Base-by-base conservation (phyloP, 805 yeast species). In the Ogataea polymorpha region DNA sequence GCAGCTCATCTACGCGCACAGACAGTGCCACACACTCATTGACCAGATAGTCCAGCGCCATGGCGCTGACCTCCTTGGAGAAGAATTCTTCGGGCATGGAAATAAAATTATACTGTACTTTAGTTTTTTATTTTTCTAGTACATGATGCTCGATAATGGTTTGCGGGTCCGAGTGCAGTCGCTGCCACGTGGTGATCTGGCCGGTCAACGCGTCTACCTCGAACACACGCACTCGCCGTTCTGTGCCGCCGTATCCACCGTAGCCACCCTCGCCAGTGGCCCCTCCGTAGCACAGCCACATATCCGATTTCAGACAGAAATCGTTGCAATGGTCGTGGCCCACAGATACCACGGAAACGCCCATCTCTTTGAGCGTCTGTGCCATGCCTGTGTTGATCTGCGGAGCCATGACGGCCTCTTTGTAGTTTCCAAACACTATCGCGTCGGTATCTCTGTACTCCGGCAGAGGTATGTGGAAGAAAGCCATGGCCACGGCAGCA, bases 251-350 rank as follows among this genome's bases (percentile, higher is more conserved):
- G 54, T 89, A 88, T 0, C 97, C 97, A 7, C 84, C 97, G 58
- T 93, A 93, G 0, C 96, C 98, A 28, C 98, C 99, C 64, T 87
- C 95, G 12, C 98, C 99, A 5, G 77, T 73, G 1, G 81, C 95
- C 18, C 99, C 99, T 3, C 96, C 99, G 58, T 88, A 89, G 56
- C 99, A 93, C 24, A 93, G 66, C 95, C 96, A 87, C 23, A 41
- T 65, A 65, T 53, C 70, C 49, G 85, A 84, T 37, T 71, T 63
- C 44, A 86, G 63, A 63, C 99, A 93, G 59, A 76, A 93, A 57
- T 93, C 98, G 62, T 93, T 93, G 53, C 88, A 86, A 61, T 93
- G 99, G 56, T 93, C 99, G 60, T 93, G 99, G 0, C 99, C 99
- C 12, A 86, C 95, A 40, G 83, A 71, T 0, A 80, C 77, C 0